Evolutionary conservation across 1,139 yeast species (phyloP), one percentile per base, ranked within the genome.

Genomic region (Blastobotrys illinoisensis): DNA sequence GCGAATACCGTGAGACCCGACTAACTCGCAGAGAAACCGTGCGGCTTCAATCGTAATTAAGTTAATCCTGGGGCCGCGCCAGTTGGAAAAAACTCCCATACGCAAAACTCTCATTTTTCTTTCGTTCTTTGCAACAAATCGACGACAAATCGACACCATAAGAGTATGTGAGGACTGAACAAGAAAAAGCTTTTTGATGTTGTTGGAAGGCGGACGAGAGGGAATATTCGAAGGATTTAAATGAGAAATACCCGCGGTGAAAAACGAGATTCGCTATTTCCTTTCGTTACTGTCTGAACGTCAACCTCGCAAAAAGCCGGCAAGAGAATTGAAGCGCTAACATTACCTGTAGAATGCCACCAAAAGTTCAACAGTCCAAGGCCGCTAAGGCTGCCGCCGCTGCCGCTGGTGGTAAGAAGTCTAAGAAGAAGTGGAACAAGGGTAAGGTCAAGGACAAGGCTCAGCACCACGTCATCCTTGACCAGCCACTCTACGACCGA

Each of bases 351-450:
- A 53, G 32, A 53, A 91, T 93, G 99, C 97, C 98, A 80, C 98
- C 98, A 85, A 93, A 91, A 83, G 82, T 88, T 80, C 98, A 91
- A 85, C 95, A 89, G 81, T 87, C 97, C 75, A 93, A 93, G 85
- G 97, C 98, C 79, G 97, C 96, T 76, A 91, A 91, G 86, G 97
- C 98, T 78, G 97, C 98, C 75, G 98, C 99, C 83, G 98, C 98
- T 79, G 83, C 90, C 85, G 97, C 98, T 78, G 98, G 98, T 88
- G 97, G 98, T 86, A 93, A 93, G 89, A 90, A 93, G 79, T 90
- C 97, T 81, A 93, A 95, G 90, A 93, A 93, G 96, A 93, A 93
- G 97, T 93, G 99, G 99, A 88, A 95, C 86, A 91, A 93, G 86
- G 97, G 97, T 81, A 90, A 95, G 88, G 97, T 90, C 79, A 95